Conservation (phyloP, 495 filamentous ascomycete species). For the Choiromyces venosus region DNA sequence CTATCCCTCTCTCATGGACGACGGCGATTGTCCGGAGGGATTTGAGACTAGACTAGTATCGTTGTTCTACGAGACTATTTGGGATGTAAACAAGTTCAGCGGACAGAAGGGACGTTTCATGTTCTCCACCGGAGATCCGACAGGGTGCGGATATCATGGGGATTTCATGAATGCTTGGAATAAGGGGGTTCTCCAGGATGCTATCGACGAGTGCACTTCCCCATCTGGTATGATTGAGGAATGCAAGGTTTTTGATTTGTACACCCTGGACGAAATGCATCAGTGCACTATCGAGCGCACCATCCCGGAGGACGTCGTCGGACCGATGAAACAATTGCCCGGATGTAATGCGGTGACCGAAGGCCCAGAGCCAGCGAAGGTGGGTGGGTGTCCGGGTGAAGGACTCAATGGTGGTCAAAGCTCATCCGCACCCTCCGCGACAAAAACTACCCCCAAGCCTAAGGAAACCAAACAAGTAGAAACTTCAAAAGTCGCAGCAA, state of each 20-base stretch:
- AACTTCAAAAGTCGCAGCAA: background rate
- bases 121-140: conserved; percentile 76
- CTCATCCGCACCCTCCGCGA: background rate
- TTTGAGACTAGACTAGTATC: conserved; percentile 65
- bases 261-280: conserved; percentile 16
- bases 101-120: conserved; percentile 66
- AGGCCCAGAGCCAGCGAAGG: conserved; percentile 35
- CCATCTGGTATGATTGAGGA: conserved; percentile 31
- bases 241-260: conserved; percentile 28
- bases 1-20: conserved; percentile 68
- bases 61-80: conserved; percentile 86
- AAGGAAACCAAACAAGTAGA: background rate
- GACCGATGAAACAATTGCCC: conserved; percentile 45
- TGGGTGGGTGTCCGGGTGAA: conserved; percentile 19
- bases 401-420: background rate
- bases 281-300: conserved; percentile 27
- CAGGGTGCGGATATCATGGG: conserved; percentile 74
- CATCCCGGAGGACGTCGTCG: conserved; percentile 45
- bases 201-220: conserved; percentile 50
- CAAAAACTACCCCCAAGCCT: background rate
- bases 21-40: conserved; percentile 68
- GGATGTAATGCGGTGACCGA: conserved; percentile 46
- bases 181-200: conserved; percentile 53
- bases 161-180: conserved; percentile 87
- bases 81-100: conserved; percentile 64